A percentile compares a stretch with the other conserved stretches of the same genome.
Conservation (phyloP, 495 filamentous ascomycete genomes). For the Evansstolkia leycettana region DNA sequence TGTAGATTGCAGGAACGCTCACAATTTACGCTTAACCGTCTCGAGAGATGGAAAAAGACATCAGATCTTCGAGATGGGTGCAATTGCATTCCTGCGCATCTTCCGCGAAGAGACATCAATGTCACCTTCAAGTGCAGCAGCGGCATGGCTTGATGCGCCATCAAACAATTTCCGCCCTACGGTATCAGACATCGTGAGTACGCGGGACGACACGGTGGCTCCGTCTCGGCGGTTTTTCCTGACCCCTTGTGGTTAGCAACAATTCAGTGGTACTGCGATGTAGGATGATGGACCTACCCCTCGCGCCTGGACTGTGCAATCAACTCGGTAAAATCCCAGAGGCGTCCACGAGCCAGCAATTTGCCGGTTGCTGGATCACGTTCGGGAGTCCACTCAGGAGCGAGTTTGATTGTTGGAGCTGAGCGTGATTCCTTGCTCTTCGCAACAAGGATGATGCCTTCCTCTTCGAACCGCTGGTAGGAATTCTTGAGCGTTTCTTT, state of each 20-base stretch:
- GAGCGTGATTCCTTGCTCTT: conserved; percentile 46
- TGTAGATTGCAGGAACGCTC: too few relatives aligned
- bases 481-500: conserved; percentile 93
- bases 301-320: conserved; percentile 75
- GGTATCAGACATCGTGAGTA: conserved; percentile 58
- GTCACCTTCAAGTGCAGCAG: conserved; percentile 7
- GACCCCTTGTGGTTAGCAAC: conserved; percentile 2
- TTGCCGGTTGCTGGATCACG: conserved; percentile 47
- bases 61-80: conserved; percentile 23
- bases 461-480: conserved; percentile 77
- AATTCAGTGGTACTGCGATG: not conserved
- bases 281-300: conserved; percentile 37
- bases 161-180: conserved; percentile 40
- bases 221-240: conserved; percentile 86
- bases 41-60: too few relatives aligned
- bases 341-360: conserved; percentile 53
- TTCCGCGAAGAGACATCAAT: conserved; percentile 24
- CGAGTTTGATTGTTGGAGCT: conserved; percentile 49
- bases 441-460: conserved; percentile 68
- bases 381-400: conserved; percentile 65
- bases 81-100: conserved; percentile 26
- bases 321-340: conserved; percentile 85
- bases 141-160: conserved; percentile 17
- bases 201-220: conserved; percentile 74
- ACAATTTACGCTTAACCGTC: too few relatives aligned